Evolutionary conservation across 2,329 filamentous ascomycete species (phyloP), one percentile per base, ranked within the genome.

Genomic region (Eutypa lata): DNA sequence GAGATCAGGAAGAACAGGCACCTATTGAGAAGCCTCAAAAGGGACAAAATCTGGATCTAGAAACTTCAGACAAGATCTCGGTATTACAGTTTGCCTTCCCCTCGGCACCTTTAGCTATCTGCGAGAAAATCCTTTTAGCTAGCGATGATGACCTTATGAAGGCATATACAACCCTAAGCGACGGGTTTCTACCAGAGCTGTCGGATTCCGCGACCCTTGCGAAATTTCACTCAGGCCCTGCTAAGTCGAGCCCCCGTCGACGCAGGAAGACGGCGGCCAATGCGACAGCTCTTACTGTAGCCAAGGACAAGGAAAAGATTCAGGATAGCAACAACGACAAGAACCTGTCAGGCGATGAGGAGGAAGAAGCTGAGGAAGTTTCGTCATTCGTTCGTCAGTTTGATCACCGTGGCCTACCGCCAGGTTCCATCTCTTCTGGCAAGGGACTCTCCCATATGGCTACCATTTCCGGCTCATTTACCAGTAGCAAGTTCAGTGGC

Each of bases 81-180:
- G 66, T 70, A n/a, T 59, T 79, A 2, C 71, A 67, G 43, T 60
- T 65, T 16, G 76, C 77, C 0, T 82, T 79, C 43, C 78, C 78
- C 2, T 60, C 64, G 7, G 72, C 69, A 8, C 62, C 72, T 1
- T 57, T 67, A 7, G 58, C 65, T 2, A 57, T 67, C 7, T 73
- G 73, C 49, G 67, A 76, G 48, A 61, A 65, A 7, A 61, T 73
- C 2, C 59, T 78, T 3, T 54, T 60, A 6, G 65, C 60, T n/a
- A 65, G 68, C 19, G 48, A 63, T 6, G 65, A 68, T 11, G 62
- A 78, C 52, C 47, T 74, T 7, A 65, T 65, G 16, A 63, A 57
- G 16, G 69, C 76, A 0, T 80, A 76, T 53, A 57, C 67, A 3
- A 59, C 63, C 4, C 62, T 80, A 6, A 52, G 62, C 1, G 61